Evolutionary conservation across 768 basidiomycete species (phyloP).

Genomic region (Mycena rebaudengoi): DNA sequence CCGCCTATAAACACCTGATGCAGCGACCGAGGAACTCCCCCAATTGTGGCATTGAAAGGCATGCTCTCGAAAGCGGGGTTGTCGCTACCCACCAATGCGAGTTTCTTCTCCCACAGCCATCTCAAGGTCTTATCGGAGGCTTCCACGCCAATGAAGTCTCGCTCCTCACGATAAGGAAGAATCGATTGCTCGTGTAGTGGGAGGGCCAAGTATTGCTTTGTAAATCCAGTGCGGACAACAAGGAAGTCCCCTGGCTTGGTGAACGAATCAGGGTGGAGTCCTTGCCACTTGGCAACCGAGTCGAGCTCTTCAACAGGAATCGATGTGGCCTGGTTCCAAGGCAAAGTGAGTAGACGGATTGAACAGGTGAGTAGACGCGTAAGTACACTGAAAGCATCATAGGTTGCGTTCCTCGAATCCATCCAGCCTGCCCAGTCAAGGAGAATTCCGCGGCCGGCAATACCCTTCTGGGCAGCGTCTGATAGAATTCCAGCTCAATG

Average conservation of each 20-base stretch:
- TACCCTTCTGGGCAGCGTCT: conserved; percentile 14
- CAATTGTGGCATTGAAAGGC: not conserved
- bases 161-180: conserved; percentile 4
- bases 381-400: not conserved
- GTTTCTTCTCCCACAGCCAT: conserved; percentile 27
- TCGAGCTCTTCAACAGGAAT: conserved; percentile 13
- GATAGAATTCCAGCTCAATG: not conserved
- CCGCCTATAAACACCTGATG: conserved; percentile 23
- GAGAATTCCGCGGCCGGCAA: conserved; percentile 6
- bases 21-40: not conserved
- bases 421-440: conserved; percentile 6
- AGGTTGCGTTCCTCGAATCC: conserved; percentile 2
- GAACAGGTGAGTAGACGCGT: too few species aligned
- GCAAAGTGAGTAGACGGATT: too few species aligned
- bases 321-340: not conserved
- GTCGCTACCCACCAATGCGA: conserved; percentile 16
- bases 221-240: conserved; percentile 20
- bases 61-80: conserved; percentile 13
- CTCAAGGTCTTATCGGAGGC: conserved; percentile 12
- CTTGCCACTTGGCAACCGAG: conserved; percentile 18
- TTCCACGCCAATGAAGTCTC: conserved; percentile 9
- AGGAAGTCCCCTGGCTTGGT: conserved; percentile 22
- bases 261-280: conserved; percentile 11
- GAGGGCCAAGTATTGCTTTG: conserved; percentile 15
- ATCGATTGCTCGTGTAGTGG: conserved; percentile 10